phyloP scores from a whole-genome alignment of 2,329 filamentous ascomycete species.

The Penicillium janthinellum region DNA sequence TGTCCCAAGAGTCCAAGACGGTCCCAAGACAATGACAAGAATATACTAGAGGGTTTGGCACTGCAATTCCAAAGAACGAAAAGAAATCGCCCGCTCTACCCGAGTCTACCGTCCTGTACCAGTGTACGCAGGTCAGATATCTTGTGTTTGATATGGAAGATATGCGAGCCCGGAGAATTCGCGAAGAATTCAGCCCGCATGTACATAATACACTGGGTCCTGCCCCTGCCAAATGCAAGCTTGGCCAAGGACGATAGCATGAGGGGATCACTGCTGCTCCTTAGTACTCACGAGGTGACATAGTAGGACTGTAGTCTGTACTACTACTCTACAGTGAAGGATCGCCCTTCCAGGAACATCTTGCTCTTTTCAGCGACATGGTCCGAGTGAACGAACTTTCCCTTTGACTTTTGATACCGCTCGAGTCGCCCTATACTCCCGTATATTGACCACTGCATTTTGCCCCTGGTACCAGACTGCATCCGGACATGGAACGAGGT shows the following conservation, averaged over 20 bases:
- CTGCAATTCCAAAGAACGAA: background rate
- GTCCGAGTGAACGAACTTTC: slow-evolving; percentile 12
- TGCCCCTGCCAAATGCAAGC: too few species aligned
- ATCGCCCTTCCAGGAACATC: slow-evolving; percentile 24
- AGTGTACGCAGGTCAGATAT: background rate
- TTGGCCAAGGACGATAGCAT: too few species aligned
- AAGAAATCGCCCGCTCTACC: background rate
- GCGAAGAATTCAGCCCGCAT: slow-evolving; percentile 4
- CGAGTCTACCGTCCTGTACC: background rate
- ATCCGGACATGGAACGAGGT: slow-evolving; percentile 1
- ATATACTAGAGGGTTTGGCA: slow-evolving; percentile 16
- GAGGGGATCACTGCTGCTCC: too few species aligned
- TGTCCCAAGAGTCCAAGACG: slow-evolving; percentile 1
- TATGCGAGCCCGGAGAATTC: slow-evolving; percentile 23
- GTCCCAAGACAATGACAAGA: slow-evolving; percentile 5
- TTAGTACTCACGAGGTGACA: background rate
- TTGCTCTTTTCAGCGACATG: slow-evolving; percentile 18
- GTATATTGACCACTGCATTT: background rate
- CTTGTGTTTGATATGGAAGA: background rate
- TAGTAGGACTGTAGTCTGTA: background rate
- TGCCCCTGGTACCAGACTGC: slow-evolving; percentile 11
- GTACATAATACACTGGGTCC: too few species aligned
- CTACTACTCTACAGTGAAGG: background rate
- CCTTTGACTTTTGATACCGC: background rate
- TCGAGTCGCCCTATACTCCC: background rate